Percentiles rank a stretch among this genome's conserved stretches.
These are phyloP conservation scores for Cutaneotrichosporon cavernicola DNA, from an alignment of 1,284 basidiomycete genomes.

Conservation along the genomic window DNA sequence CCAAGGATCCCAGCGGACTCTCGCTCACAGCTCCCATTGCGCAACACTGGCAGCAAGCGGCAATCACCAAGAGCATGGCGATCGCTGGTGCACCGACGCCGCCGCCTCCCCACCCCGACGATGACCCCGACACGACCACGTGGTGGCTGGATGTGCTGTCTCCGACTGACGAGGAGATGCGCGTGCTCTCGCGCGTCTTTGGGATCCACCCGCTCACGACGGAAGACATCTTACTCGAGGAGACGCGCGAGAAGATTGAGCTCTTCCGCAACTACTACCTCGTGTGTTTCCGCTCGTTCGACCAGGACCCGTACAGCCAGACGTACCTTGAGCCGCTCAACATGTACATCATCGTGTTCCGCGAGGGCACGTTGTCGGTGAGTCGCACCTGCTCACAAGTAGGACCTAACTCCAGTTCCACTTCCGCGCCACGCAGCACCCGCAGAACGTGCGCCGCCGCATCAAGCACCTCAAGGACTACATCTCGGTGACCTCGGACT, in stretches of 20 bases:
- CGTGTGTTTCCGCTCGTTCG: slow-evolving; percentile 98
- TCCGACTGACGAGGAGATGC: slow-evolving; percentile 98
- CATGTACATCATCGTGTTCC: slow-evolving; percentile 99
- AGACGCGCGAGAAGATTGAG: slow-evolving; percentile 99
- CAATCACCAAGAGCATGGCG: not conserved
- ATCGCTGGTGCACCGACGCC: slow-evolving; percentile 2
- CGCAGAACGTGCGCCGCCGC: slow-evolving; percentile 93
- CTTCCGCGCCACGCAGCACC: slow-evolving; percentile 94
- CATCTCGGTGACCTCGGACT: slow-evolving; percentile 97
- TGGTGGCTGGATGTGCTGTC: slow-evolving; percentile 98
- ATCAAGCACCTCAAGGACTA: slow-evolving; percentile 99
- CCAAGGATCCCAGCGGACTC: slow-evolving; percentile 22
- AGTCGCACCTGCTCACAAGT: slow-evolving; percentile 36
- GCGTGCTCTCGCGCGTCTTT: slow-evolving; percentile 91
- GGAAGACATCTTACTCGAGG: slow-evolving; percentile 99
- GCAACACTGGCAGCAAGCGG: slow-evolving; percentile 2
- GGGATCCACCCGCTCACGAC: slow-evolving; percentile 96
- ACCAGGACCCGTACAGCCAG: slow-evolving; percentile 96
- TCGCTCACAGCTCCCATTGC: slow-evolving; percentile 14
- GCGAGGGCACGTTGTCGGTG: slow-evolving; percentile 93
- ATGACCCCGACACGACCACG: slow-evolving; percentile 67
- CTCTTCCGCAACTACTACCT: slow-evolving; percentile 98
- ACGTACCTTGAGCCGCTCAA: slow-evolving; percentile 97
- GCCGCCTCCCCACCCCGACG: slow-evolving; percentile 20
- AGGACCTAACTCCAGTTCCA: slow-evolving; percentile 68